Evolutionary conservation across 2,329 filamentous ascomycete genomes (phyloP), one percentile per base, ranked within the genome.

Genomic region (Nemania sp.): DNA sequence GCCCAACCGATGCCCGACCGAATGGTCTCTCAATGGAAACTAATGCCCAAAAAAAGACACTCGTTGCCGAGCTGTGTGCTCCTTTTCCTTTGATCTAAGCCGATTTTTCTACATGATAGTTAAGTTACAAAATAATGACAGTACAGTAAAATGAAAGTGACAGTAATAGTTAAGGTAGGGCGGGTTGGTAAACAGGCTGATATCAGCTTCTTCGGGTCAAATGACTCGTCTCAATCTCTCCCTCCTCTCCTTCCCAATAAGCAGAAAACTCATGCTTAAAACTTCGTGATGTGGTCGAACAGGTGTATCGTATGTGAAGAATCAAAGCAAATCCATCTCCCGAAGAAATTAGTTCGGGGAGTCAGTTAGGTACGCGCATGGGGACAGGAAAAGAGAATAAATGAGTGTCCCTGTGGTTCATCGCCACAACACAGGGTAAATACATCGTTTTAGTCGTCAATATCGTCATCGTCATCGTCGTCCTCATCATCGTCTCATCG

Each of bases 21-120:
- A 49, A 64, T 53, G 7, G 56, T 49, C 38, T 35, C 57, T 56
- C 52, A 59, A 32, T 20, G 18, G 55, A 65, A 47, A 62, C 66
- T 62, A 53, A 59, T 68, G 66, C 62, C 62, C 56, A 65, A 63
- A 57, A 65, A 43, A 57, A 59, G 58, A 59, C 57, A 27, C 62
- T 35, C 57, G 57, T 66, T 55, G 65, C 65, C 65, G 68, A 61
- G 64, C 54, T 52, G 20, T 38, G 43, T 52, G 29, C 62, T 32
- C 38, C 53, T 64, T 35, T 24, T 49, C 63, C 41, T 57, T 47
- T 51, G 58, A 58, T 68, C 66, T 69, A 70, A 29, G 62, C 68
- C 62, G 35, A 32, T 68, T 68, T 67, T 65, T 62, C 62, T 70
- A 70, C 68, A 70, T 62, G 68, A 43, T 13, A 63, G 59, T 56